These are phyloP conservation scores for Meyerozyma smithsonii DNA, from an alignment of 1,139 yeast species.

Conservation along the genomic window DNA sequence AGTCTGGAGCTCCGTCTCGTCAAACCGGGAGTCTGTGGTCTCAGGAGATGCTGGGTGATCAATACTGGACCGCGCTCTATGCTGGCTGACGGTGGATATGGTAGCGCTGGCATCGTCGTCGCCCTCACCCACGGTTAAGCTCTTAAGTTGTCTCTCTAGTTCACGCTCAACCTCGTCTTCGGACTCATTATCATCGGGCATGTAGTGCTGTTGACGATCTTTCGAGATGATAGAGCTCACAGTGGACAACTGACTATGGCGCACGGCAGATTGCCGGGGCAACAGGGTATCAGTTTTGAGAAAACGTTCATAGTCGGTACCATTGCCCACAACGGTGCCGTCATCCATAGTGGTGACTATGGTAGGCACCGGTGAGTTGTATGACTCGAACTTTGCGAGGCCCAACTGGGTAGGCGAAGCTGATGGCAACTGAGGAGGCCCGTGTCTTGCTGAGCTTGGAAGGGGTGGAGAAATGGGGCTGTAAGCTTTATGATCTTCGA, in stretches of 20 bases:
- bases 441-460: constrained; percentile 3
- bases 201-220: constrained; percentile 18
- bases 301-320: constrained; percentile 28
- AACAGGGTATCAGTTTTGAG: constrained; percentile 13
- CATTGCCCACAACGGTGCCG: not conserved
- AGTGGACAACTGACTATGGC: constrained; percentile 38
- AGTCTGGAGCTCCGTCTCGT: not conserved
- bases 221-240: constrained; percentile 43
- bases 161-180: constrained; percentile 37
- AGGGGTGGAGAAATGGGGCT: constrained; percentile 13
- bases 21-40: not conserved
- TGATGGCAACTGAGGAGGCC: constrained; percentile 8
- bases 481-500: constrained; percentile 20
- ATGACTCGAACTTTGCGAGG: constrained; percentile 8
- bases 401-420: constrained; percentile 12
- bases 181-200: constrained; percentile 20
- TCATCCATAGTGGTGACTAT: constrained; percentile 1
- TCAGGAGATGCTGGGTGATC: not conserved
- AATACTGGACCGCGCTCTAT: not conserved
- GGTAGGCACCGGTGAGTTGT: constrained; percentile 6
- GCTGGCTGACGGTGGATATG: not conserved
- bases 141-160: constrained; percentile 36
- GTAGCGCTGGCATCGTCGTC: not conserved
- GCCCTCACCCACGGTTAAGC: constrained; percentile 27
- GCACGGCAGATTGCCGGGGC: constrained; percentile 3